Base-by-base conservation (phyloP, 108 stramenopile species). In the Fistulifera solaris region DNA sequence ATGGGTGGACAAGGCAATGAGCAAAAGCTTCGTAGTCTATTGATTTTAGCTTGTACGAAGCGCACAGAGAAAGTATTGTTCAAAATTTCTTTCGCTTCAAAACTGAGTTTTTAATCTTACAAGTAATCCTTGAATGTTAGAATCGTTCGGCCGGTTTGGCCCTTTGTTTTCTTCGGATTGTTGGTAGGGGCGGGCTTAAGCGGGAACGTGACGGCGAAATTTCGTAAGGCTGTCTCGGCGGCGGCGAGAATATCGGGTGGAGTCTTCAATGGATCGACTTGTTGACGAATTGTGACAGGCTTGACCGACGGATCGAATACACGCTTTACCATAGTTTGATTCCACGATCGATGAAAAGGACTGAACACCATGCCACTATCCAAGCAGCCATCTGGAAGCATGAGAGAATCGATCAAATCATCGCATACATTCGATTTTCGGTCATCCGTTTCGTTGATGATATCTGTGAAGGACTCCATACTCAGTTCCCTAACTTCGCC, bases 401-500 rank as follows among this genome's bases (percentile, higher is more conserved):
- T 83, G 16, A 89, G 49, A 6, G 71, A 44, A 58, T 89, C 87
- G 31, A 93, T 82, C 39, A 93, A 42, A 16, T 87, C 68, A 41
- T 88, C 82, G 48, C 80, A 75, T 1, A 25, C 28, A 26, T 61
- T 40, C 14, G 54, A 46, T 38, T 72, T 23, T 25, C 19, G 19
- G 39, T 39, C 15, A 2, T 52, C 11, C 7, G 27, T 2, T 4
- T 59, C 47, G 17, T 27, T 11, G 21, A 19, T 40, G 14, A 45
- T 18, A 23, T 19, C 60, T 10, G 27, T 46, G 10, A 53, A 58
- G 2, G 35, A 24, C 12, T 52, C 44, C 51, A 48, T 28, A 5
- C 1, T 0, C 27, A 68, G 50, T 39, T 66, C 44, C 24, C 68
- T 62, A 22, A 88, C 61, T 55, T 94, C 92, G 40, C 79, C 80